These are phyloP conservation scores for Gracilaria caudata DNA, from an alignment of 23 red algal genomes.

Conservation along the genomic window DNA sequence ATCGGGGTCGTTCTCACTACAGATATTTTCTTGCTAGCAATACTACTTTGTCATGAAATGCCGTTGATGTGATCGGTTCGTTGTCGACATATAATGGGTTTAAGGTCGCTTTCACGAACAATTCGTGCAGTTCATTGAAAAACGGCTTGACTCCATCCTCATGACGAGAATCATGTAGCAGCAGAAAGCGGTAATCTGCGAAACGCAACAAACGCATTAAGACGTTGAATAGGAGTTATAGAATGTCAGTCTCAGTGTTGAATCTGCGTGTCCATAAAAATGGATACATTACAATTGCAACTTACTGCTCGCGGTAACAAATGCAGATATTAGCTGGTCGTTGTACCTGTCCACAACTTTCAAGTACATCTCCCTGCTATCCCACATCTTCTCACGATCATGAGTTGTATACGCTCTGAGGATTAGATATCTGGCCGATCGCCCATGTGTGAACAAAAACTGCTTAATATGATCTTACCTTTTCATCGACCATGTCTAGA, in stretches of 20 bases:
- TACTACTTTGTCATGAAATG: slow-evolving; percentile 72
- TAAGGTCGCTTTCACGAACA: slow-evolving; percentile 73
- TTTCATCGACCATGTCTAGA: slow-evolving; percentile 87
- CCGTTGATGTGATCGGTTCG: slow-evolving; percentile 52
- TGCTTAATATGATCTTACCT: slow-evolving; percentile 16
- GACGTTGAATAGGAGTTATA: background rate
- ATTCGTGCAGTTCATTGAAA: slow-evolving; percentile 71
- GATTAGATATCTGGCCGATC: background rate
- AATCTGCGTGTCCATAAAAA: background rate
- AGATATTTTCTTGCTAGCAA: slow-evolving; percentile 60
- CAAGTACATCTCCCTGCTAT: slow-evolving; percentile 63
- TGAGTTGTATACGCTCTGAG: background rate
- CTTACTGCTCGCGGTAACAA: slow-evolving; percentile 76
- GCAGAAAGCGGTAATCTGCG: slow-evolving; percentile 72
- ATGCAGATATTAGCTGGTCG: slow-evolving; percentile 76
- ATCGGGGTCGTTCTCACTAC: background rate
- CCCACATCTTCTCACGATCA: slow-evolving; percentile 46
- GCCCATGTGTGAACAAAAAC: background rate
- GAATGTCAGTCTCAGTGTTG: background rate
- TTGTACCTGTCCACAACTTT: slow-evolving; percentile 76
- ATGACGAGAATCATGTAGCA: slow-evolving; percentile 73
- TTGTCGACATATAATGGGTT: slow-evolving; percentile 74
- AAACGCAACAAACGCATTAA: background rate
- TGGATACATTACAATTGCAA: background rate
- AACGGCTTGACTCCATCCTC: slow-evolving; percentile 68